Evolutionary conservation across 352 stramenopile species (phyloP), one percentile per base, ranked within the genome.

Genomic region (Globisporangium spinosum): DNA sequence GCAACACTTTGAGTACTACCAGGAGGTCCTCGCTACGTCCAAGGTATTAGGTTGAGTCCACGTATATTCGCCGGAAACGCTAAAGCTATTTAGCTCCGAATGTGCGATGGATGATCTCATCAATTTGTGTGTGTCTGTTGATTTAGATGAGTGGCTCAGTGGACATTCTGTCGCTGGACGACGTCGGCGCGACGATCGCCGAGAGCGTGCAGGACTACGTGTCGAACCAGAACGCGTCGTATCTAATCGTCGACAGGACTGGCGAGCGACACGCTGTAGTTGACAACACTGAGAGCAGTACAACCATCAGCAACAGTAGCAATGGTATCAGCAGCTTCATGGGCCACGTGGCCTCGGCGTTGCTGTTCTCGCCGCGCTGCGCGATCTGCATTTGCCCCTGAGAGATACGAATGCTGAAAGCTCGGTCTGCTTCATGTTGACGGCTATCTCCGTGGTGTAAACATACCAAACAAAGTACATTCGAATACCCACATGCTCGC

Each of bases 181-280:
- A 78, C 27, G 38, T 65, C 15, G 77, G 76, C 8, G 68, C 54
- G 7, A 90, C 79, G 0, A 53, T 86, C 40, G 72, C 75, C 0
- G 80, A 91, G 68, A 85, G 81, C 53, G 62, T 90, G 35, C 81
- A 91, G 40, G 68, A 74, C 9, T 91, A 90, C 51, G 45, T 80
- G 4, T 67, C 73, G 3, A 53, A 51, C 1, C 64, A 84, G 17
- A 63, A 70, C 9, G 83, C 80, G 8, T 78, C 79, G 2, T 87
- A 83, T 29, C 57, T 91, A 29, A 57, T 91, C 9, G 53, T 89
- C 8, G 81, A 80, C 2, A 66, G 79, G 15, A 77, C 67, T 47
- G 78, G 82, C 22, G 64, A 65, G 22, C 32, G 23, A 25, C 58
- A 55, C 49, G 45, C 43, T 8, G 17, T 12, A 20, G 38, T 40